phyloP scores from a whole-genome alignment of 2,329 filamentous ascomycete genomes.

The Ambrosiella beaveri region DNA sequence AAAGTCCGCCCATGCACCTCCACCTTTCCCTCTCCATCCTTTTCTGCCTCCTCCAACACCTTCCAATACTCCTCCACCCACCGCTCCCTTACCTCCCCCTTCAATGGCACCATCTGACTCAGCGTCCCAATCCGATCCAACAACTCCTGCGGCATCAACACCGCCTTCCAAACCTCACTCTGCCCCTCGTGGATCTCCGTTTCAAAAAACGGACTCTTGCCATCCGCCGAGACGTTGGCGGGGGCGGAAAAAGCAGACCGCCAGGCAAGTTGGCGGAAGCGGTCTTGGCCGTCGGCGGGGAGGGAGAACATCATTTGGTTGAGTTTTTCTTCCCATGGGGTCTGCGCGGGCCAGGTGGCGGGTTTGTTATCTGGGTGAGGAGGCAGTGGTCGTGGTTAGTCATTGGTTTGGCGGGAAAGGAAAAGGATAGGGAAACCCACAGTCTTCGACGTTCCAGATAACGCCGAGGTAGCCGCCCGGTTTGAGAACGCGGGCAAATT shows the following conservation, averaged over 20 bases:
- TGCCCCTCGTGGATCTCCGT: constrained; percentile 43
- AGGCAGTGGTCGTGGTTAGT: neutral
- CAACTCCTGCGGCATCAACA: constrained; percentile 39
- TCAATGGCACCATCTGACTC: constrained; percentile 47
- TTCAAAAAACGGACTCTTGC: constrained; percentile 32
- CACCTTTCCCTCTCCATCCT: constrained; percentile 44
- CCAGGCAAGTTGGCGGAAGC: constrained; percentile 51
- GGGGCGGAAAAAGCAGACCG: constrained; percentile 45
- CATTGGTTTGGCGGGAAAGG: neutral
- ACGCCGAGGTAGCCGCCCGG: constrained; percentile 43
- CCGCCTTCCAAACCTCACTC: constrained; percentile 37
- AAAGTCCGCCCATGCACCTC: constrained; percentile 47
- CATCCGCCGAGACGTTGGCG: constrained; percentile 21
- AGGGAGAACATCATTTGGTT: constrained; percentile 39
- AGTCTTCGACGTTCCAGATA: constrained; percentile 62
- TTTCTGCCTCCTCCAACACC: constrained; percentile 34
- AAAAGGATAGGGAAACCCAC: constrained; percentile 24
- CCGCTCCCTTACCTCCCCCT: constrained; percentile 27
- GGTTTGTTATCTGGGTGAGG: constrained; percentile 44
- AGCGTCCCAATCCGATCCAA: constrained; percentile 49
- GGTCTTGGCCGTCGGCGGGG: constrained; percentile 37
- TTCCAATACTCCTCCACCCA: constrained; percentile 35
- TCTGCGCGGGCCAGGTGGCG: constrained; percentile 33
- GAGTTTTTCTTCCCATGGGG: constrained; percentile 43
- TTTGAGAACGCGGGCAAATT: constrained; percentile 50